Evolutionary conservation across 441 rosid genomes (phyloP), one percentile per base, ranked within the genome.

Genomic region (Adansonia grandidieri): DNA sequence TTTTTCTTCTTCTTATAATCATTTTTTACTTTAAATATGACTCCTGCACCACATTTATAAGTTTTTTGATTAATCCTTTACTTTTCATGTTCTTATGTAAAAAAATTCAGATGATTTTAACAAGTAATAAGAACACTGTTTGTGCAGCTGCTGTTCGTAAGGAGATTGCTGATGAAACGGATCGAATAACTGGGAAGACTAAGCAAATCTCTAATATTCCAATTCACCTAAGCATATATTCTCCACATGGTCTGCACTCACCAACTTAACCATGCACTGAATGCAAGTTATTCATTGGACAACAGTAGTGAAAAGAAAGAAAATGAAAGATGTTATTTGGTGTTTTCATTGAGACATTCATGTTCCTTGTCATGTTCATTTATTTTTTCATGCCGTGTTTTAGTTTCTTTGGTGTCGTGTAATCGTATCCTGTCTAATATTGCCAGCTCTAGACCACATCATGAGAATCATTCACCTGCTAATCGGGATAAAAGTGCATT

Each of bases 81-180:
- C 19, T 57, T 73, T 73, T 57, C 11, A 19, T 11, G 66, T 40
- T 71, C 53, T 73, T 73, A 42, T 57, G 15, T 40, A 19, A 42
- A 37, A 42, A 53, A 73, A 73, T 57, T 51, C 7, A 14, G 60
- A 50, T 71, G 61, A 14, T 51, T 72, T 60, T 72, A 68, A 56
- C 19, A 44, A 54, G 24, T 57, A 73, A 72, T 79, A 60, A 62
- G 20, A 60, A 47, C 65, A 75, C 32, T 76, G 66, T 84, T 64
- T 77, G 17, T 88, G 75, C 86, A 96, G 98, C 98, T 84, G 79
- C 93, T 78, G 99, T 96, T 74, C 96, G 99, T 3, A 91, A 88
- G 91, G 98, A 96, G 86, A 96, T 96, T 61, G 79, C 83, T 76
- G 99, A 96, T 84, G 98, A 96, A 91, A 94, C 99, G 61, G 98